Evolutionary conservation across 495 filamentous ascomycete genomes (phyloP).

Genomic region (Hypoxylon cercidicola): DNA sequence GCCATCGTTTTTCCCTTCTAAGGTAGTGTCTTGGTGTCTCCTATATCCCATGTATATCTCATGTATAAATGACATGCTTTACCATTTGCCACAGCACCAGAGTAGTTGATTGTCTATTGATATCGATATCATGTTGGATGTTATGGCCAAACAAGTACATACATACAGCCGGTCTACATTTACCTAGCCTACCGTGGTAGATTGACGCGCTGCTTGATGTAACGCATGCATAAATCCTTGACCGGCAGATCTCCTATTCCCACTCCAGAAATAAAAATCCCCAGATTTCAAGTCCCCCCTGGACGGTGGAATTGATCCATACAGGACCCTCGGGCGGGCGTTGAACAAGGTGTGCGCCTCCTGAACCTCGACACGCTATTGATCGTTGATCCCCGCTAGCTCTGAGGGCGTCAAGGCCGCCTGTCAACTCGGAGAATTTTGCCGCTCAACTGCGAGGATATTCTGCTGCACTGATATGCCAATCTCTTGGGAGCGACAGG

Average conservation of each 20-base stretch:
- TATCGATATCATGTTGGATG: background rate
- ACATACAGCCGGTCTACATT: constrained; percentile 1
- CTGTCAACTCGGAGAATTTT: constrained; percentile 47
- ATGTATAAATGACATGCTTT: no score
- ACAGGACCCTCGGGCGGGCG: constrained; percentile 29
- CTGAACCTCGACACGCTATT: constrained; percentile 30
- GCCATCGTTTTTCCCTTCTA: no score
- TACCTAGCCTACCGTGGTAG: no score
- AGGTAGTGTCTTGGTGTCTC: no score
- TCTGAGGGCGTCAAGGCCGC: constrained; percentile 29
- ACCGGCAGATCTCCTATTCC: constrained; percentile 47
- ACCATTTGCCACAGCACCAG: no score
- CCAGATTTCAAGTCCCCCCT: constrained; percentile 34
- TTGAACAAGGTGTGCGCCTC: constrained; percentile 37
- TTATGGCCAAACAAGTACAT: constrained; percentile 4
- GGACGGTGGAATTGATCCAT: constrained; percentile 36
- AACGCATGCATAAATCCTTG: constrained; percentile 48
- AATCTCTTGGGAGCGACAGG: constrained; percentile 26
- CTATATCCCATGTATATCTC: no score
- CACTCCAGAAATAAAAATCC: constrained; percentile 34
- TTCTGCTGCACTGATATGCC: constrained; percentile 35
- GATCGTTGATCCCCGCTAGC: constrained; percentile 42
- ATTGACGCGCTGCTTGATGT: constrained; percentile 39
- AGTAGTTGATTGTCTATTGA: background rate
- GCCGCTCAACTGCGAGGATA: constrained; percentile 39